Conservation (phyloP, 192 early-diverging fungal genomes). For the Linnemannia hyalina region DNA sequence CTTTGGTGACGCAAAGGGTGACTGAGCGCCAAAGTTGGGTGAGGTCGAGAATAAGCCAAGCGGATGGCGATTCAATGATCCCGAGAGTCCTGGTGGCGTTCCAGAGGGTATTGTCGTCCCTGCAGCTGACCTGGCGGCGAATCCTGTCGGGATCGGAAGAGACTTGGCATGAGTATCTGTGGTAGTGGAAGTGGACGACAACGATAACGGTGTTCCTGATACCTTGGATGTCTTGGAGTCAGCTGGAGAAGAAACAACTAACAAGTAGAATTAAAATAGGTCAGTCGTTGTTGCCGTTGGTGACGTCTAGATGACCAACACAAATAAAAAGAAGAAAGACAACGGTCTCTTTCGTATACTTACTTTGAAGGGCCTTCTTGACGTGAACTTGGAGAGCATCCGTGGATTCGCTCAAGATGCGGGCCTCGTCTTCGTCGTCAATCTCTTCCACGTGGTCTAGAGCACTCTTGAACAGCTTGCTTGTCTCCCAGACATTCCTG, state of each 20-base stretch:
- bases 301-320: not conserved
- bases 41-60: conserved; percentile 48
- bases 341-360: not conserved
- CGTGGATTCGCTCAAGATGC: conserved; percentile 39
- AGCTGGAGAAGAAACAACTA: not conserved
- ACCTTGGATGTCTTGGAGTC: not conserved
- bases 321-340: not conserved
- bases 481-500: conserved; percentile 26
- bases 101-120: conserved; percentile 5
- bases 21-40: conserved; percentile 41
- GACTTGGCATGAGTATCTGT: not conserved
- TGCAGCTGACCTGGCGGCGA: not conserved
- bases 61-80: conserved; percentile 35
- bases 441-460: conserved; percentile 49
- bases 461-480: conserved; percentile 26
- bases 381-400: conserved; percentile 40
- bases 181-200: not conserved
- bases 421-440: conserved; percentile 46
- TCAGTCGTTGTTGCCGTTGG: not conserved
- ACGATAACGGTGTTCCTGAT: not conserved
- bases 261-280: not conserved
- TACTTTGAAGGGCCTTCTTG: conserved; percentile 36
- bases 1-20: conserved; percentile 31
- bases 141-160: not conserved
- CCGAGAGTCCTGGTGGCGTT: conserved; percentile 25